Percentiles rank a stretch among this genome's conserved stretches.
phyloP scores from a whole-genome alignment of 768 basidiomycete species.

The Phanerochaete carnosa region DNA sequence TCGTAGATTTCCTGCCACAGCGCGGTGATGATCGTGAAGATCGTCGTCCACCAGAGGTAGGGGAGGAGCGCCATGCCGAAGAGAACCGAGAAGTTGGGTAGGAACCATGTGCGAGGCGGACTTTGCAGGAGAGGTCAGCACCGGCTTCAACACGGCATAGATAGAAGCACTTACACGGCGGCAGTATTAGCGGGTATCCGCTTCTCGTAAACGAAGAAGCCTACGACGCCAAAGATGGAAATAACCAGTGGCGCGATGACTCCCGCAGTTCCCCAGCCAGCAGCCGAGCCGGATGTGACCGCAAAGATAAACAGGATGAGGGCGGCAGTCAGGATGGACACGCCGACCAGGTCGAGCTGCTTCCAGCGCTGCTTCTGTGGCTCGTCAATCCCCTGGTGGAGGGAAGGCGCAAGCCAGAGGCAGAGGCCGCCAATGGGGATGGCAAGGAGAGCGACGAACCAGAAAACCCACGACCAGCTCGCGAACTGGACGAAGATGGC shows the following conservation, averaged over 20 bases:
- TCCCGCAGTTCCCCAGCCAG: constrained; percentile 37
- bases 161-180: constrained; percentile 21
- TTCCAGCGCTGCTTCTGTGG: constrained; percentile 22
- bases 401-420: constrained; percentile 29
- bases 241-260: constrained; percentile 44
- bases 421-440: constrained; percentile 27
- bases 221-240: constrained; percentile 33
- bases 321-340: constrained; percentile 31
- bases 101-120: constrained; percentile 35
- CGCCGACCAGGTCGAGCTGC: constrained; percentile 33
- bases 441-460: constrained; percentile 39
- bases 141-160: neutral
- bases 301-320: constrained; percentile 34
- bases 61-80: constrained; percentile 34
- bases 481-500: constrained; percentile 34
- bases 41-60: constrained; percentile 37
- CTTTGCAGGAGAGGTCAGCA: constrained; percentile 11
- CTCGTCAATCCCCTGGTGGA: neutral
- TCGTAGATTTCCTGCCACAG: constrained; percentile 34
- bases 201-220: constrained; percentile 42
- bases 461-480: constrained; percentile 45
- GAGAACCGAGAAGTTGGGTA: constrained; percentile 36
- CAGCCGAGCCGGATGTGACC: constrained; percentile 37
- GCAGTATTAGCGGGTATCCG: constrained; percentile 32
- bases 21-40: constrained; percentile 30